Percentiles rank a stretch among this genome's conserved stretches.
These are phyloP conservation scores for Triangularia verruculosa DNA, from an alignment of 2,329 filamentous ascomycete species.

Conservation along the genomic window DNA sequence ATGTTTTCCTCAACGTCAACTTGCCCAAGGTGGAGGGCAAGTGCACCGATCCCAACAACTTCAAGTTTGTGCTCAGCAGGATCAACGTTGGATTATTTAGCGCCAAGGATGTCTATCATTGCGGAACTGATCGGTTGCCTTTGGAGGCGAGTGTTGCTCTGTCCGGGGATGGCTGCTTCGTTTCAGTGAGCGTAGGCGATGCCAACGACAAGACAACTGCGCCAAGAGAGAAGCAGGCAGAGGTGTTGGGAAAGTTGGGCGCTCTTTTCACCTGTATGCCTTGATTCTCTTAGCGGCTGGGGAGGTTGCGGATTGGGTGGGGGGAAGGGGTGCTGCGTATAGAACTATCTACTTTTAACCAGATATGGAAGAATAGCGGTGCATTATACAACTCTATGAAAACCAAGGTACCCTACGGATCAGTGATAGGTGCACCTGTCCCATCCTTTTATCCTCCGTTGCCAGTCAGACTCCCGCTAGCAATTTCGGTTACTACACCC, in stretches of 20 bases:
- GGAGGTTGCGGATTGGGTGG: no score
- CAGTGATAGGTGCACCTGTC: no score
- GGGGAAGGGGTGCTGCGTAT: no score
- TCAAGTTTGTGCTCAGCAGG: constrained; percentile 62
- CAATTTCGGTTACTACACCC: no score
- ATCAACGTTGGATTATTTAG: constrained; percentile 56
- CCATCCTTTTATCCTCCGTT: no score
- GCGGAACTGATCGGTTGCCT: constrained; percentile 54
- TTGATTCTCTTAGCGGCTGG: no score
- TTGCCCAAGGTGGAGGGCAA: constrained; percentile 52
- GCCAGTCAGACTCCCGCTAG: no score
- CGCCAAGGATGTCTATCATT: constrained; percentile 54
- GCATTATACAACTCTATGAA: no score
- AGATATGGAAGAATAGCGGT: no score
- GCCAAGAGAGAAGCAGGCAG: constrained; percentile 46
- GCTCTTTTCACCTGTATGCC: constrained; percentile 22
- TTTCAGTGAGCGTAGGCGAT: constrained; percentile 61
- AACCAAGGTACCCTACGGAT: no score
- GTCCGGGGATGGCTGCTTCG: constrained; percentile 52
- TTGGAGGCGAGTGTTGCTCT: constrained; percentile 54
- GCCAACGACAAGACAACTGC: constrained; percentile 60
- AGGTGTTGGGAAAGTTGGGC: constrained; percentile 49
- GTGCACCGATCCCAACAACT: constrained; percentile 52
- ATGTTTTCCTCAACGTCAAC: constrained; percentile 67
- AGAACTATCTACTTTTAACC: no score